Evolutionary conservation across 2,329 filamentous ascomycete genomes (phyloP).

Genomic region (Amauroascus niger): DNA sequence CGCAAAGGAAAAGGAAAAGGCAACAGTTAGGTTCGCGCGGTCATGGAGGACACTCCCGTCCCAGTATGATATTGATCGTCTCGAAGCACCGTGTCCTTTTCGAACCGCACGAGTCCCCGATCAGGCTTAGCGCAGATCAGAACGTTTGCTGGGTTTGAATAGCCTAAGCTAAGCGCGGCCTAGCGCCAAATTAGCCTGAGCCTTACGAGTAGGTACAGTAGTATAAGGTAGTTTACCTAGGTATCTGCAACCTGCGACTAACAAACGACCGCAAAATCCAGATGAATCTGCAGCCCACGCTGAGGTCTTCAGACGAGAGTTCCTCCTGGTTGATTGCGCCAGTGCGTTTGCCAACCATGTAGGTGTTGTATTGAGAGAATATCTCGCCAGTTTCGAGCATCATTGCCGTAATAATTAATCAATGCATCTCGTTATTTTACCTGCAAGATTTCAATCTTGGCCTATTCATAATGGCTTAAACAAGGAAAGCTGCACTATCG

Average conservation of each 20-base stretch:
- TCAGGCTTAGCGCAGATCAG: not conserved
- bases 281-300: not conserved
- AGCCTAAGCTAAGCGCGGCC: not conserved
- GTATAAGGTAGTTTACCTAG: no score
- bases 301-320: no score
- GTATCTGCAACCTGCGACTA: not conserved
- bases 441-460: no score
- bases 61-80: constrained; percentile 1
- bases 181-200: not conserved
- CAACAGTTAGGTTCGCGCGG: not conserved
- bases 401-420: no score
- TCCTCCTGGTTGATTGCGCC: no score
- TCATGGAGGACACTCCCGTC: not conserved
- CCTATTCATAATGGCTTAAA: no score
- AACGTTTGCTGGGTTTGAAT: not conserved
- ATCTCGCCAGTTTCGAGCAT: no score
- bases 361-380: no score
- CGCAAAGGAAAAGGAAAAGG: not conserved
- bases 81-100: constrained; percentile 12
- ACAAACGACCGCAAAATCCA: not conserved
- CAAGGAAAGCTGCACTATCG: no score
- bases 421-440: no score
- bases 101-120: not conserved
- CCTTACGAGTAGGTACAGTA: no score
- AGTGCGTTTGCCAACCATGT: no score